Conservation (phyloP, 2,329 filamentous ascomycete species). For the Aspergillus aculeatus region DNA sequence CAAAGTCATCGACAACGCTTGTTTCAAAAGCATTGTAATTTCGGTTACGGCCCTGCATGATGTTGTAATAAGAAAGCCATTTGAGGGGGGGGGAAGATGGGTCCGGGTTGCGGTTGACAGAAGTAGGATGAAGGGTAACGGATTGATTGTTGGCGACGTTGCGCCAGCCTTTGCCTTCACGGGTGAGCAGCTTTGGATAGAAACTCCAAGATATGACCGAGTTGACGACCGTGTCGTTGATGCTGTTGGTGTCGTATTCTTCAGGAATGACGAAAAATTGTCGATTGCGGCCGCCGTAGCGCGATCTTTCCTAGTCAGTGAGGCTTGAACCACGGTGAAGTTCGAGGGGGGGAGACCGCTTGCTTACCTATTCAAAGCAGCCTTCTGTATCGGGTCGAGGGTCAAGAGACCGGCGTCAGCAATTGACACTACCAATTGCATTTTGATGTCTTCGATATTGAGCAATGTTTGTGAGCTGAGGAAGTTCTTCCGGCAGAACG, state of each 20-base stretch:
- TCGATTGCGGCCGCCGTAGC: conserved; percentile 65
- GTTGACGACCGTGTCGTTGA: conserved; percentile 74
- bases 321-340: background rate
- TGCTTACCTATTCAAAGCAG: conserved; percentile 61
- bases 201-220: conserved; percentile 91
- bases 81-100: conserved; percentile 48
- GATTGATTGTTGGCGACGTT: conserved; percentile 92
- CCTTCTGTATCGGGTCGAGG: conserved; percentile 70
- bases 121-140: conserved; percentile 82
- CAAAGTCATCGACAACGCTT: conserved; percentile 74
- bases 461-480: conserved; percentile 82
- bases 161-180: conserved; percentile 81
- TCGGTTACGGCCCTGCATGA: conserved; percentile 85
- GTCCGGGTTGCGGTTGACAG: conserved; percentile 73
- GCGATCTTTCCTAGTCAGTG: conserved; percentile 41
- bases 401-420: conserved; percentile 81
- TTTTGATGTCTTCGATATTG: conserved; percentile 94
- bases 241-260: conserved; percentile 70
- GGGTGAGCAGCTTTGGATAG: conserved; percentile 86
- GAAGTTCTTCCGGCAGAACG: conserved; percentile 94
- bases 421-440: conserved; percentile 80
- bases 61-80: conserved; percentile 94
- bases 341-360: background rate
- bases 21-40: conserved; percentile 87
- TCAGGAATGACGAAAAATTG: conserved; percentile 82